A percentile compares a stretch with the other conserved stretches of the same genome.
Conservation (phyloP, 1,139 yeast genomes). For the Kodamaea ohmeri region DNA sequence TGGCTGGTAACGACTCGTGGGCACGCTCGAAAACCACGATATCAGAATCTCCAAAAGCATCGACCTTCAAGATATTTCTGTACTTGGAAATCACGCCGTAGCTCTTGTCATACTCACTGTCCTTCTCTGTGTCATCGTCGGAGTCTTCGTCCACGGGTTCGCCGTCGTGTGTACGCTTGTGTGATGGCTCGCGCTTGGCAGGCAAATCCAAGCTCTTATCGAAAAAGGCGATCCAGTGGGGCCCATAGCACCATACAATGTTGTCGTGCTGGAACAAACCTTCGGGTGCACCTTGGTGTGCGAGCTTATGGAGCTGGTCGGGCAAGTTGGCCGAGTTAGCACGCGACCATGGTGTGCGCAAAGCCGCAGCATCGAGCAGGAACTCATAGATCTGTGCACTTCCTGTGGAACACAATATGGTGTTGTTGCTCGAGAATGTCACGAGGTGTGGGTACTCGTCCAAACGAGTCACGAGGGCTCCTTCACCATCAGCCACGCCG, state of each 20-base stretch:
- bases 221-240: slow-evolving; percentile 78
- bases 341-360: slow-evolving; percentile 77
- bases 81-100: slow-evolving; percentile 80
- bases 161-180: slow-evolving; percentile 67
- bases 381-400: slow-evolving; percentile 78
- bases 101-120: slow-evolving; percentile 32
- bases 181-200: slow-evolving; percentile 27
- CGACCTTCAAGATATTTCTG: slow-evolving; percentile 66
- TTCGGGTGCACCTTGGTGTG: slow-evolving; percentile 60
- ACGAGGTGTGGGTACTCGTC: slow-evolving; percentile 64
- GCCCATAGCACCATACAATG: slow-evolving; percentile 79
- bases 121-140: slow-evolving; percentile 28
- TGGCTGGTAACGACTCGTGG: slow-evolving; percentile 54
- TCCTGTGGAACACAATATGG: slow-evolving; percentile 65
- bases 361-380: slow-evolving; percentile 22
- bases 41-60: slow-evolving; percentile 44
- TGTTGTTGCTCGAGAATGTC: slow-evolving; percentile 47
- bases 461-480: slow-evolving; percentile 44
- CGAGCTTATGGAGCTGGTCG: slow-evolving; percentile 50
- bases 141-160: slow-evolving; percentile 43
- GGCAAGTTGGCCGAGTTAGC: slow-evolving; percentile 76
- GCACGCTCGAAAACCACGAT: slow-evolving; percentile 80
- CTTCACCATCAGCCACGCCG: slow-evolving; percentile 20
- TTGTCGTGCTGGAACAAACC: slow-evolving; percentile 56
- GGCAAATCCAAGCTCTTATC: slow-evolving; percentile 67